phyloP scores from a whole-genome alignment of 2,329 filamentous ascomycete genomes.

The Hypoxylon sp. region DNA sequence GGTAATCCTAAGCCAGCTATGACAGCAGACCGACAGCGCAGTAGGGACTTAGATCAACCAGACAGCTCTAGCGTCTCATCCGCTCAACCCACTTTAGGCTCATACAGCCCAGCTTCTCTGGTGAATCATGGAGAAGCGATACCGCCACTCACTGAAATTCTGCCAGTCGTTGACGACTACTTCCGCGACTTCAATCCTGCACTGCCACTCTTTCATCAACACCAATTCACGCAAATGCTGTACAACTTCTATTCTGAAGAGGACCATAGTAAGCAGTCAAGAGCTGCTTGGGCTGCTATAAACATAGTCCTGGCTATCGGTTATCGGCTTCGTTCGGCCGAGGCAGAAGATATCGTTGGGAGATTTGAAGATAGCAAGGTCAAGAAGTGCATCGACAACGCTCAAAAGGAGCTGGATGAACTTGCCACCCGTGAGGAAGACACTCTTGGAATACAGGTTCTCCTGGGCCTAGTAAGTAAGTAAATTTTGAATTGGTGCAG shows the following conservation, averaged over 20 bases:
- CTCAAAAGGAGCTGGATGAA: conserved; percentile 55
- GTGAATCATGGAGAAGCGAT: conserved; percentile 16
- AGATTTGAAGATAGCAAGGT: conserved; percentile 42
- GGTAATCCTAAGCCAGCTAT: conserved; percentile 5
- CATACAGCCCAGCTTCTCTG: not conserved
- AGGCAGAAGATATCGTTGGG: conserved; percentile 32
- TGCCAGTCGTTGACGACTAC: conserved; percentile 55
- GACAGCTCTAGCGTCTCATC: not conserved
- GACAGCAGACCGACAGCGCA: conserved; percentile 6
- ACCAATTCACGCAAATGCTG: conserved; percentile 54
- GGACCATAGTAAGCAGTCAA: conserved; percentile 39
- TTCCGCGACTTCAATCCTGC: conserved; percentile 54
- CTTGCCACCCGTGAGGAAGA: conserved; percentile 56
- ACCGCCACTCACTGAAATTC: conserved; percentile 53
- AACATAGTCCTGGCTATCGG: conserved; percentile 57
- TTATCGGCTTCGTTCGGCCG: conserved; percentile 47
- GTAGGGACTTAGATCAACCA: not conserved
- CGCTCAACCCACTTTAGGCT: not conserved
- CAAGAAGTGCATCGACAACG: conserved; percentile 54
- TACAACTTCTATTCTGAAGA: conserved; percentile 52
- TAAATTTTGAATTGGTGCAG: not conserved
- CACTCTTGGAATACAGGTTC: conserved; percentile 55
- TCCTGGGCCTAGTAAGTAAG: conserved; percentile 54
- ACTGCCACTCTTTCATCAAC: conserved; percentile 55
- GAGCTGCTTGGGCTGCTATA: conserved; percentile 55